Conservation (phyloP, 2,329 filamentous ascomycete genomes). For the Calonectria montana region DNA sequence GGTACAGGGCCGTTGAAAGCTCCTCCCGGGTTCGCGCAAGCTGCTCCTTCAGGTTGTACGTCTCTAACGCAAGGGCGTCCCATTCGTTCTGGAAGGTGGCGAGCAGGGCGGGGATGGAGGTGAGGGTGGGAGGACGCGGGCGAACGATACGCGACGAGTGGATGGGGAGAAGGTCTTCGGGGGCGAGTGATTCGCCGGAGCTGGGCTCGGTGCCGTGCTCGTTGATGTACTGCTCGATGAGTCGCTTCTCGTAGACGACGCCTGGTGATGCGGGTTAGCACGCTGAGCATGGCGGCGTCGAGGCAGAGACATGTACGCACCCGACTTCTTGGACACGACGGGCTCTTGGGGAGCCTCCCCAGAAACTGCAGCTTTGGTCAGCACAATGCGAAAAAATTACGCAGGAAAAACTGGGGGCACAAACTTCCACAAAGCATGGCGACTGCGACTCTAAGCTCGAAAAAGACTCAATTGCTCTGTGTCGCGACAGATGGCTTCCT, state of each 20-base stretch:
- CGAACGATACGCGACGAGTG: conserved; percentile 86
- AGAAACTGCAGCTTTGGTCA: conserved; percentile 73
- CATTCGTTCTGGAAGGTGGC: conserved; percentile 98
- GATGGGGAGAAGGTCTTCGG: conserved; percentile 88
- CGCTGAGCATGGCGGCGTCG: not conserved
- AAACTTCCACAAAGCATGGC: conserved; percentile 63
- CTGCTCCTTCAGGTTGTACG: conserved; percentile 90
- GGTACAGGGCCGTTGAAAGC: conserved; percentile 92
- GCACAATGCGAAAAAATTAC: conserved; percentile 19
- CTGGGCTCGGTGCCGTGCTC: conserved; percentile 94
- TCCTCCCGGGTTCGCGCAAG: conserved; percentile 92
- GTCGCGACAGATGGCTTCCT: conserved; percentile 38
- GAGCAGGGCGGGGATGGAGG: conserved; percentile 94
- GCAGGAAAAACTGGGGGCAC: conserved; percentile 23
- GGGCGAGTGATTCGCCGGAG: conserved; percentile 84
- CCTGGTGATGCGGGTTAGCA: conserved; percentile 61
- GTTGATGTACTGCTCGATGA: conserved; percentile 94
- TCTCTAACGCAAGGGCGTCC: conserved; percentile 93
- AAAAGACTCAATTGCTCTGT: conserved; percentile 45
- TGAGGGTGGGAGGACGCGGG: conserved; percentile 91
- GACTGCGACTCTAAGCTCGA: conserved; percentile 43
- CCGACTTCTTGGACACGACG: conserved; percentile 94
- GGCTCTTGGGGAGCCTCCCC: conserved; percentile 96
- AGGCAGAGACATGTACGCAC: conserved; percentile 60
- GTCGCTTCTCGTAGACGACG: conserved; percentile 91